Evolutionary conservation across 2,329 filamentous ascomycete genomes (phyloP).

Genomic region (Mariannaea sp.): DNA sequence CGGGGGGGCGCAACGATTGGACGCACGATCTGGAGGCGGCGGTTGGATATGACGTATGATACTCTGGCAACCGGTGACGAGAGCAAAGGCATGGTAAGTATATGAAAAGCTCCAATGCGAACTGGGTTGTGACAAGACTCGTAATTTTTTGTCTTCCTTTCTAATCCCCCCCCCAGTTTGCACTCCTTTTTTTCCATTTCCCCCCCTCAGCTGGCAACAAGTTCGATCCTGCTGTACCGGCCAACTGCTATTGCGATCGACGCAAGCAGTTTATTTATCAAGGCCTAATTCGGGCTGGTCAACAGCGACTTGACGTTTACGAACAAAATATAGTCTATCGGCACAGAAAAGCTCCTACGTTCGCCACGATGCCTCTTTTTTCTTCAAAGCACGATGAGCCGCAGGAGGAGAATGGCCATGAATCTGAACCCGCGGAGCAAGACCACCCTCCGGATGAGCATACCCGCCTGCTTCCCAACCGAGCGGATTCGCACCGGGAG

Average conservation of each 20-base stretch:
- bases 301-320: no score
- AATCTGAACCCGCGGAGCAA: not conserved
- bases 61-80: conserved; percentile 23
- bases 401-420: not conserved
- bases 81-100: conserved; percentile 11
- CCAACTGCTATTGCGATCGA: not conserved
- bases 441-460: conserved; percentile 52
- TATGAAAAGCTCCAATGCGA: not conserved
- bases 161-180: no score
- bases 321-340: no score
- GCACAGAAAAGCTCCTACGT: no score
- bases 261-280: no score
- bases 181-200: no score
- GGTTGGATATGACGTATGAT: conserved; percentile 35
- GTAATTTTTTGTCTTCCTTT: no score
- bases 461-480: conserved; percentile 71
- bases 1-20: conserved; percentile 24
- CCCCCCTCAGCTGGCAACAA: not conserved
- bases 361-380: not conserved
- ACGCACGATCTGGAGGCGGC: conserved; percentile 12
- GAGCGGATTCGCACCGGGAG: conserved; percentile 55
- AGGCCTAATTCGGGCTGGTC: no score
- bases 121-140: not conserved
- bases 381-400: not conserved
- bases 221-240: not conserved